Evolutionary conservation across 2,329 filamentous ascomycete genomes (phyloP).

Genomic region (Aspergillus phoenicis): DNA sequence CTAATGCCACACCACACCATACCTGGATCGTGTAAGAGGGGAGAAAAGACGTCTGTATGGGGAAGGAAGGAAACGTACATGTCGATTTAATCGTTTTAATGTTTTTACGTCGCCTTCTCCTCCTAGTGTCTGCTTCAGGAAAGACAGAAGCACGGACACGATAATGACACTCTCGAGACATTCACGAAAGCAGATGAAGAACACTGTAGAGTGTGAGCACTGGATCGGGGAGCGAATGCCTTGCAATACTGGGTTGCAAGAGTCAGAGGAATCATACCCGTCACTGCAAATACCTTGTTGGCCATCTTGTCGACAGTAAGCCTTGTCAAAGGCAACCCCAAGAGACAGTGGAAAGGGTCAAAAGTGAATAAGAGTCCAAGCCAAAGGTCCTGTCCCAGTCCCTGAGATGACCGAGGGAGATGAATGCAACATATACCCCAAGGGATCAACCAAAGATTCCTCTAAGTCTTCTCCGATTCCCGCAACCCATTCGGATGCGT

Average conservation of each 20-base stretch:
- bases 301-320: conserved; percentile 10
- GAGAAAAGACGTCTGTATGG: background rate
- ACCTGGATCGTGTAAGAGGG: conserved; percentile 48
- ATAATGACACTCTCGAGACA: conserved; percentile 81
- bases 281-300: conserved; percentile 21
- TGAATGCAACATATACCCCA: background rate
- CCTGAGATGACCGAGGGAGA: background rate
- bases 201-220: conserved; percentile 54
- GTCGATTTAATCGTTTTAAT: conserved; percentile 69
- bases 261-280: conserved; percentile 9
- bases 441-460: background rate
- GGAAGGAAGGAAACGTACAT: conserved; percentile 48
- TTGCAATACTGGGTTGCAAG: background rate
- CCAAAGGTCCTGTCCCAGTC: background rate
- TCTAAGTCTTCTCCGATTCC: background rate
- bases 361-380: background rate
- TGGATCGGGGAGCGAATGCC: background rate
- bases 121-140: conserved; percentile 78
- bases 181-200: conserved; percentile 90
- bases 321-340: background rate
- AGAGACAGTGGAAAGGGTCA: background rate
- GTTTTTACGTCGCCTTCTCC: conserved; percentile 62
- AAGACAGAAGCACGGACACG: conserved; percentile 81
- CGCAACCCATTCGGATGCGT: background rate
- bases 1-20: conserved; percentile 67